Percentiles rank a stretch among this genome's conserved stretches.
Evolutionary conservation across 2,329 filamentous ascomycete genomes (phyloP).

Genomic region (Calonectria pauciramosa): DNA sequence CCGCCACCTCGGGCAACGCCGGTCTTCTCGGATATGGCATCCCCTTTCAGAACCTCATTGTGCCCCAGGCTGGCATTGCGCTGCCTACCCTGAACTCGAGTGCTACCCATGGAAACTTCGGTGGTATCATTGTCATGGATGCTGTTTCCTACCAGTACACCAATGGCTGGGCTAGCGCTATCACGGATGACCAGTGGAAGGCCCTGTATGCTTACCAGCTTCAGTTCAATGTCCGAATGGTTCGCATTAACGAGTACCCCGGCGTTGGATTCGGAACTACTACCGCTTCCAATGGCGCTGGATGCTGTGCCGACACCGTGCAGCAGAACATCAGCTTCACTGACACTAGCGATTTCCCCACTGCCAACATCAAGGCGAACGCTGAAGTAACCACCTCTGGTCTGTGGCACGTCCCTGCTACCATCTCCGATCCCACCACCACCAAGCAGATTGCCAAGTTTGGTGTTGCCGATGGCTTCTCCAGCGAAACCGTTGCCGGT

Average conservation of each 20-base stretch:
- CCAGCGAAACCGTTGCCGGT: conserved; percentile 29
- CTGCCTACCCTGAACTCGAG: conserved; percentile 30
- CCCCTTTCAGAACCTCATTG: conserved; percentile 27
- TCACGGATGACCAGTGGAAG: conserved; percentile 31
- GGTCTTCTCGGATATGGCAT: conserved; percentile 36
- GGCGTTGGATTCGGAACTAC: conserved; percentile 24
- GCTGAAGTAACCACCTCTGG: conserved; percentile 33
- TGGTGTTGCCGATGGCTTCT: conserved; percentile 24
- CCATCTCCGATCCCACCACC: conserved; percentile 25
- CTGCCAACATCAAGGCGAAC: conserved; percentile 31
- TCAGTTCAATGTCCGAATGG: conserved; percentile 32
- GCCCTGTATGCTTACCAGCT: conserved; percentile 29
- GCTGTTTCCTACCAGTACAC: conserved; percentile 31
- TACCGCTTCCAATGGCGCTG: neutral
- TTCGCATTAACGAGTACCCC: conserved; percentile 36
- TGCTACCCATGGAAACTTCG: conserved; percentile 25
- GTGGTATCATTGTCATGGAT: conserved; percentile 30
- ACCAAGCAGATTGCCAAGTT: conserved; percentile 34
- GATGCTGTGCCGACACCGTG: conserved; percentile 13
- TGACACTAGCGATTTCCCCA: conserved; percentile 29
- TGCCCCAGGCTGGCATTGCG: conserved; percentile 19
- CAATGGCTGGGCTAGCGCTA: conserved; percentile 30
- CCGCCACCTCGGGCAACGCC: conserved; percentile 8
- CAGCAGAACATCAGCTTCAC: conserved; percentile 31
- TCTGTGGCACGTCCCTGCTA: conserved; percentile 33